phyloP scores from a whole-genome alignment of 106 monocot genomes.

The Narthecium ossifragum region DNA sequence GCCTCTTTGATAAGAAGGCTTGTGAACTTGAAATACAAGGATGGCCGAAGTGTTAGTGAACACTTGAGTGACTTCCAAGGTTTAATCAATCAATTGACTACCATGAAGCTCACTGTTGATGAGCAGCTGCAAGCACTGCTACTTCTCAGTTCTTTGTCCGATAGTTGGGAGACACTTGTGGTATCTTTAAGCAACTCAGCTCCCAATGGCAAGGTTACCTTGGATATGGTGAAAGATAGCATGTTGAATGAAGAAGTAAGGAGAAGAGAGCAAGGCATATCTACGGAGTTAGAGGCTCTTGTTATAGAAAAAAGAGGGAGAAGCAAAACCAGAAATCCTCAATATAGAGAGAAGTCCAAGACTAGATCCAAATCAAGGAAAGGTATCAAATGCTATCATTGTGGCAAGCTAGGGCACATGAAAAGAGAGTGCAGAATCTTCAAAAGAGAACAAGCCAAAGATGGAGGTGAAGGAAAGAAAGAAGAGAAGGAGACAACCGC shows the following conservation, averaged over 20 bases:
- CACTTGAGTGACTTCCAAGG: not conserved
- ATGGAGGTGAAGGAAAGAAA: not conserved
- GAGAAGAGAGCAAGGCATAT: not conserved
- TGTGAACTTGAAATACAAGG: not conserved
- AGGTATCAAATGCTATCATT: constrained; percentile 1
- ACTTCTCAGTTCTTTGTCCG: not conserved
- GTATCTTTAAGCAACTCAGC: constrained; percentile 1
- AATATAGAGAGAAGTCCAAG: too few relatives aligned
- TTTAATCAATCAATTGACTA: not conserved
- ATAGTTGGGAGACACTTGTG: constrained; percentile 2
- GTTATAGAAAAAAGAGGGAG: constrained; percentile 1
- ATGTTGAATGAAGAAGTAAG: constrained; percentile 2
- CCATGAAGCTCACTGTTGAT: not conserved
- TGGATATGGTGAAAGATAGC: not conserved
- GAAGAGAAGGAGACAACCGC: not conserved
- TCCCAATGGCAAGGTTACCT: not conserved
- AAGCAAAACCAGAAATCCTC: too few relatives aligned
- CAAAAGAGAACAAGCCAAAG: not conserved
- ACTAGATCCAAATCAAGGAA: not conserved
- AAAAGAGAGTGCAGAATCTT: constrained; percentile 1
- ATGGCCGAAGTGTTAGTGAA: not conserved
- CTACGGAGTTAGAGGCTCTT: not conserved
- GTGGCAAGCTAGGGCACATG: not conserved
- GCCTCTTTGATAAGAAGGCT: not conserved
- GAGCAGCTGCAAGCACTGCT: constrained; percentile 1